Conservation (phyloP, 148 eudicot genomes). For the Persicaria tinctoria region DNA sequence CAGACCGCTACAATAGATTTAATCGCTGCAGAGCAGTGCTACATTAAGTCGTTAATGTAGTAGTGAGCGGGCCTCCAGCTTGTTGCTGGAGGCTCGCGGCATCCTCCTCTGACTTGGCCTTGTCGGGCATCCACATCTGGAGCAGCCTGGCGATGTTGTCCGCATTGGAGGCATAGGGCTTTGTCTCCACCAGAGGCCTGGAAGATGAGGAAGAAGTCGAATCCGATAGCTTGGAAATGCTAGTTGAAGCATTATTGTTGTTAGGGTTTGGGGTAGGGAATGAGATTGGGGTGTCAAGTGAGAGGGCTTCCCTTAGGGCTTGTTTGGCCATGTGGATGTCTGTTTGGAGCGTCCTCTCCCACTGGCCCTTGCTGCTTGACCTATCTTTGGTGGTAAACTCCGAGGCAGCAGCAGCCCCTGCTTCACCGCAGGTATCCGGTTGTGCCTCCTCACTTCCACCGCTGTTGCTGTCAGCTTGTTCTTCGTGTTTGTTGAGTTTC, state of each 20-base stretch:
- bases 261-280: not conserved
- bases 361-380: slow-evolving; percentile 55
- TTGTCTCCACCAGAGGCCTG: slow-evolving; percentile 8
- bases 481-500: slow-evolving; percentile 38
- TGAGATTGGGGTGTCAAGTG: slow-evolving; percentile 19
- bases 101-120: not conserved
- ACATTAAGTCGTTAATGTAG: too few species aligned
- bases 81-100: too few species aligned
- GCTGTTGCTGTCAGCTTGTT: slow-evolving; percentile 12
- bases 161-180: slow-evolving; percentile 32
- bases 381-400: not conserved
- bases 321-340: slow-evolving; percentile 72
- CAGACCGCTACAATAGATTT: too few species aligned
- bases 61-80: not conserved
- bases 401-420: too few species aligned
- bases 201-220: not conserved
- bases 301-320: slow-evolving; percentile 62
- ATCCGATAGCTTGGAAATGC: not conserved
- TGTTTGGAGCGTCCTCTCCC: slow-evolving; percentile 77
- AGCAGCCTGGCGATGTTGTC: slow-evolving; percentile 52
- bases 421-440: too few species aligned
- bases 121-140: slow-evolving; percentile 27
- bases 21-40: too few species aligned
- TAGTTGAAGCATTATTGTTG: not conserved
- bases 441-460: not conserved